Percentiles rank a stretch among this genome's conserved stretches.
phyloP scores from a whole-genome alignment of 768 basidiomycete species.

The Amanita jacksonii region DNA sequence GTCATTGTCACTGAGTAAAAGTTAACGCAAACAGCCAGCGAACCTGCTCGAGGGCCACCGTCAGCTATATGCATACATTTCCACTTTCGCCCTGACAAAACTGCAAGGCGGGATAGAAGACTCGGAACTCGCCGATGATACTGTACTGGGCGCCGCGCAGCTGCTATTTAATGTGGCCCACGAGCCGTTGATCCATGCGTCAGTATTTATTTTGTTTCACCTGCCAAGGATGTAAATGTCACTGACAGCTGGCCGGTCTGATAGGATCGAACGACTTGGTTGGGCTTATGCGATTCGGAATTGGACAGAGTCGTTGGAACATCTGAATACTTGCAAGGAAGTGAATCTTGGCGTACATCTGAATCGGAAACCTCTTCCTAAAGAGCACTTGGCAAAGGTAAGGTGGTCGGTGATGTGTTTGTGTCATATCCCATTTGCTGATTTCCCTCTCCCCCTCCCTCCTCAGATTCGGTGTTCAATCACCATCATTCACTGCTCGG shows the following conservation, averaged over 20 bases:
- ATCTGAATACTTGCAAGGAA: background rate
- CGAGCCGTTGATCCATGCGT: conserved; percentile 10
- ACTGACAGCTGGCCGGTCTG: no score
- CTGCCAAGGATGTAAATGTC: no score
- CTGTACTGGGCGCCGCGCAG: conserved; percentile 14
- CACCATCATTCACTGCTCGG: conserved; percentile 20
- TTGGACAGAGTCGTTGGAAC: background rate
- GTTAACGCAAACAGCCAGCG: conserved; percentile 15
- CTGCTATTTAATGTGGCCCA: conserved; percentile 8
- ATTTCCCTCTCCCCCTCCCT: background rate
- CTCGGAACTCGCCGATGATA: conserved; percentile 15
- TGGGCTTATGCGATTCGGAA: background rate
- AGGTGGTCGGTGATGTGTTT: no score
- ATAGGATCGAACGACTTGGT: background rate
- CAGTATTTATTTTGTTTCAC: background rate
- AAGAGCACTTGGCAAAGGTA: conserved; percentile 15
- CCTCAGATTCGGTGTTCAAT: conserved; percentile 19
- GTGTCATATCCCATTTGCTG: background rate
- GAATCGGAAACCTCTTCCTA: conserved; percentile 4
- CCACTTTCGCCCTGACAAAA: conserved; percentile 11
- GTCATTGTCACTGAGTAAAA: background rate
- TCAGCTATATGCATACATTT: conserved; percentile 20
- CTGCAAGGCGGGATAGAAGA: conserved; percentile 2
- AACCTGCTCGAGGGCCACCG: conserved; percentile 19
- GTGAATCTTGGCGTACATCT: background rate